Evolutionary conservation across 805 yeast species (phyloP), one percentile per base, ranked within the genome.

Genomic region (Kazachstania kunashirensis): DNA sequence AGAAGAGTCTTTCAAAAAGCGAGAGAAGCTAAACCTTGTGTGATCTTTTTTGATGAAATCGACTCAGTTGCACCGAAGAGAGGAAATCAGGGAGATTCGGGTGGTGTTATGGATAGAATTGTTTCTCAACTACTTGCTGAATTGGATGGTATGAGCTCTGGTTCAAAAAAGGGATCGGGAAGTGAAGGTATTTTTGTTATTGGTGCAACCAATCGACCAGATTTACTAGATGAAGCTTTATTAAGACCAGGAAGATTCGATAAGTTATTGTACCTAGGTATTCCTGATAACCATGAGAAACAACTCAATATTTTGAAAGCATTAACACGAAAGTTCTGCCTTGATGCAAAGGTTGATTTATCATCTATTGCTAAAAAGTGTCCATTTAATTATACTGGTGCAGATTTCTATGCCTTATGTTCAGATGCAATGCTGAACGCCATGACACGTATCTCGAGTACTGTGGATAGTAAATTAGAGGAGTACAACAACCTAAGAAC

Each of bases 151-250:
- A 89, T 89, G 96, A 79, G 94, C 50, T 56, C 66, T 12, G 80
- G 79, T 5, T 27, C 29, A 4, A 80, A 80, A 4, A 56, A 66
- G 11, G 79, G 79, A n/a, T 13, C 25, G 2, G 25, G 25, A 8
- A 81, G 81, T 6, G 77, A 71, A 40, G 97, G 96, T 5, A 96
- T 92, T 0, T 92, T 92, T 57, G 96, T 89, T 5, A 95, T 92
- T 30, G 98, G 98, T n/a, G 98, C 98, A 4, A 92, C 98, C 0
- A 92, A 92, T 52, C 71, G 98, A 50, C 98, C 98, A 0, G 98
- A 92, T 63, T 64, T 92, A 44, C 66, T 92, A 29, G 98, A 92
- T 55, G 96, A 89, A 55, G 96, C 97, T 0, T 66, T 92, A 33
- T 63, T 92, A 39, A 73, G 98, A 55, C 96, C 96, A 0, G 95